Base-by-base conservation (phyloP, 2,329 filamentous ascomycete species). In the Hymenoscyphus fraxineus region DNA sequence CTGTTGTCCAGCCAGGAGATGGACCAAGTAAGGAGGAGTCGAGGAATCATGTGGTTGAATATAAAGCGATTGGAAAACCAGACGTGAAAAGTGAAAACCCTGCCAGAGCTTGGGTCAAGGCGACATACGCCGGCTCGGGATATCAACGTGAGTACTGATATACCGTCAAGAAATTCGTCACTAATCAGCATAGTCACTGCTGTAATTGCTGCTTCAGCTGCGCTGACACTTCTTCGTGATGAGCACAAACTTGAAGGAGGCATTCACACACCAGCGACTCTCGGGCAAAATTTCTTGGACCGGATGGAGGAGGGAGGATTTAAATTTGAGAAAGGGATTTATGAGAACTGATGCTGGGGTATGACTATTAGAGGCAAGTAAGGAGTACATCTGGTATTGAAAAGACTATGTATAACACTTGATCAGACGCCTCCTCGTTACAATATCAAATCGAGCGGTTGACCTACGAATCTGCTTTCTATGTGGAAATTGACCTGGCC, bases 231-330 rank as follows among this genome's bases (percentile, higher is more conserved):
- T 39, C 77, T 92, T 16, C 80, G 88, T 64, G 87, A 89, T 47
- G 81, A 87, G 15, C 76, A 72, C 47, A 79, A 81, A 58, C 77
- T 91, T 13, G 80, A 80, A 1, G 90, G 90, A 19, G 90, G 90
- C 2, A 78, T 92, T 31, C 85, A 90, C 67, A 93, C 91, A 1
- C 87, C 90, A 0, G 88, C 90, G 0, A 89, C 85, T 62, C 78
- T 93, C 2, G 90, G 90, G 0, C 85, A 88, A 69, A 78, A 81
- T 10, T 89, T 85, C 72, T 79, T 92, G 65, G 85, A 92, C 71
- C 81, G 88, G 15, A 71, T 91, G 51, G 78, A 83, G 41, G 79
- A 81, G 40, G 82, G 79, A 47, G 89, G 89, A 2, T 83, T 93
- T 72, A 84, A 84, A 73, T 80, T 89, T 56, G 84, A 90, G 71